These are phyloP conservation scores for Arthrocladium fulminans DNA, from an alignment of 2,329 filamentous ascomycete species.

Conservation along the genomic window DNA sequence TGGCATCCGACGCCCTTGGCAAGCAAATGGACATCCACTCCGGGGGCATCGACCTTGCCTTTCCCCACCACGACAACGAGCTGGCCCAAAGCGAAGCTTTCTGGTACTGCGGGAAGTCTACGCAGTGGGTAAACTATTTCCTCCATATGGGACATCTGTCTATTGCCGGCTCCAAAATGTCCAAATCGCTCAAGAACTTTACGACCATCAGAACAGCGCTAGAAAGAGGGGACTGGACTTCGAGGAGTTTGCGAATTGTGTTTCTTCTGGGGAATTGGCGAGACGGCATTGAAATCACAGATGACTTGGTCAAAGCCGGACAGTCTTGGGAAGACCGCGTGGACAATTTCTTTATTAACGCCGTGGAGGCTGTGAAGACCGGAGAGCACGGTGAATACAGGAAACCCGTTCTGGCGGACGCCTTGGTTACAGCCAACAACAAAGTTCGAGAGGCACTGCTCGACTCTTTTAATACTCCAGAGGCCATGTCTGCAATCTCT, in stretches of 20 bases:
- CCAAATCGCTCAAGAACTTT: conserved; percentile 91
- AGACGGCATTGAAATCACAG: conserved; percentile 82
- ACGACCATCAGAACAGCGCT: conserved; percentile 84
- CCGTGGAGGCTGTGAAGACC: conserved; percentile 38
- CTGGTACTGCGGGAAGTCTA: conserved; percentile 45
- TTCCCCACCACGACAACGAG: conserved; percentile 91
- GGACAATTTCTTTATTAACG: conserved; percentile 53
- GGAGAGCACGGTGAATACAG: conserved; percentile 34
- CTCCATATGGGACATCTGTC: conserved; percentile 88
- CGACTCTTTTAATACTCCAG: conserved; percentile 82
- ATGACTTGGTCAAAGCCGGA: conserved; percentile 66
- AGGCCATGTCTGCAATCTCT: conserved; percentile 67
- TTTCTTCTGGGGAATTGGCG: conserved; percentile 86
- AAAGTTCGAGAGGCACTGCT: conserved; percentile 58
- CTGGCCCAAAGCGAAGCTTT: conserved; percentile 85
- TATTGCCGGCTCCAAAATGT: conserved; percentile 91
- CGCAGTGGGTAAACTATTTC: conserved; percentile 92
- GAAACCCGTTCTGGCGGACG: conserved; percentile 29
- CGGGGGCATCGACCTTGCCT: conserved; percentile 81
- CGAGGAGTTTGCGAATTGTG: conserved; percentile 70
- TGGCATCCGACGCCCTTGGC: conserved; percentile 85
- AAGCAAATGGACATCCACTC: conserved; percentile 85
- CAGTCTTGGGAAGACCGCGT: conserved; percentile 72
- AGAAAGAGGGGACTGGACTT: conserved; percentile 58
- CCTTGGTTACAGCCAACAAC: conserved; percentile 46